Evolutionary conservation across 139 green algal species (phyloP).

Genomic region (Chlamydomonas asymmetrica): DNA sequence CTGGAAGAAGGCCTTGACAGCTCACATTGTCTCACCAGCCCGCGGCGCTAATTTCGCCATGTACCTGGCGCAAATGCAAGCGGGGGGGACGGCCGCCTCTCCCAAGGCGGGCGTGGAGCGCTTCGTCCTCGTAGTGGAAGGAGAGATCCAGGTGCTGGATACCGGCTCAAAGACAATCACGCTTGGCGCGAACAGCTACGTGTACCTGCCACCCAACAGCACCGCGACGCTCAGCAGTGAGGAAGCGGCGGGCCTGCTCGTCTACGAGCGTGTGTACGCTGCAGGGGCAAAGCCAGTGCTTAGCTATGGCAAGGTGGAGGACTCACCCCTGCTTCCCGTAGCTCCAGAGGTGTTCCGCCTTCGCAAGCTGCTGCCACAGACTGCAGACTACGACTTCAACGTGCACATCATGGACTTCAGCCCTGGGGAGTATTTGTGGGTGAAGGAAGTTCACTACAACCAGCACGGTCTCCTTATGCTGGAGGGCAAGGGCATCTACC

Average conservation of each 20-base stretch:
- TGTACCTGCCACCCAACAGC: constrained; percentile 73
- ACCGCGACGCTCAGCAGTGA: neutral
- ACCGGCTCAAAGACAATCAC: constrained; percentile 11
- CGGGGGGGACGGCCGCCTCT: constrained; percentile 21
- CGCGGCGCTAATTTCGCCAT: constrained; percentile 88
- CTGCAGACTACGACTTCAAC: constrained; percentile 92
- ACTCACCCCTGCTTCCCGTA: constrained; percentile 61
- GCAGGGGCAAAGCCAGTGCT: constrained; percentile 53
- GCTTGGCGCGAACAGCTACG: constrained; percentile 69
- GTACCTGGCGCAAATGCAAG: constrained; percentile 74
- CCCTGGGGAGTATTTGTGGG: constrained; percentile 82
- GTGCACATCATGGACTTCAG: constrained; percentile 97
- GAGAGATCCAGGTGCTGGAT: constrained; percentile 46
- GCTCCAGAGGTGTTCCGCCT: constrained; percentile 87
- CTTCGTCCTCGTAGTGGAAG: constrained; percentile 83
- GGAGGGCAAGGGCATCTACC: constrained; percentile 92
- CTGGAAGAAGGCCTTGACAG: constrained; percentile 67
- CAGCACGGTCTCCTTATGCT: constrained; percentile 95
- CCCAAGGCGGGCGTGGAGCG: constrained; percentile 18
- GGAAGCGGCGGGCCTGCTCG: constrained; percentile 62
- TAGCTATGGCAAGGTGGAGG: constrained; percentile 58
- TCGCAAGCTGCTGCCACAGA: constrained; percentile 89
- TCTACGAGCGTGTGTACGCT: constrained; percentile 74
- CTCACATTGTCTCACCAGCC: constrained; percentile 80
- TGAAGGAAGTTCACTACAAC: constrained; percentile 98